Evolutionary conservation across 495 filamentous ascomycete genomes (phyloP).

Genomic region (Monascus purpureus): DNA sequence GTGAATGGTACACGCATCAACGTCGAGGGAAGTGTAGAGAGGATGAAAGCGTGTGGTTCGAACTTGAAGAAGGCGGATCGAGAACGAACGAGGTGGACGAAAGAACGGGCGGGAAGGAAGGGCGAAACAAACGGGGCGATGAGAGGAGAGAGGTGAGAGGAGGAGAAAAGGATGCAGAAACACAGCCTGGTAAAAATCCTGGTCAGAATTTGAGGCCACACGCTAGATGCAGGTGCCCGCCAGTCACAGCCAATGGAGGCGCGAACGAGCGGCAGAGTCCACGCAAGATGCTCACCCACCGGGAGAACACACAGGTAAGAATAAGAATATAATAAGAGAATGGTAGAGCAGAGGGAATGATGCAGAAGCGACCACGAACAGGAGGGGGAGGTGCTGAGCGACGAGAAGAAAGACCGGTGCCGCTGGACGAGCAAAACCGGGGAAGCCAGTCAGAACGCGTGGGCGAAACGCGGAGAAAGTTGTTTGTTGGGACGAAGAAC

Average conservation of each 20-base stretch:
- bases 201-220: conserved; percentile 11
- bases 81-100: neutral
- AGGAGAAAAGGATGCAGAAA: conserved; percentile 13
- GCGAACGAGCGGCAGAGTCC: too few relatives aligned
- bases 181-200: too few relatives aligned
- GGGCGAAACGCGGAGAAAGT: too few relatives aligned
- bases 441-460: too few relatives aligned
- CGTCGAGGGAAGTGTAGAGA: too few relatives aligned
- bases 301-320: neutral
- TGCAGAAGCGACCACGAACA: neutral
- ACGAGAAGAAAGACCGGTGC: neutral
- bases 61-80: neutral
- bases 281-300: too few relatives aligned
- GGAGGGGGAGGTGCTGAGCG: neutral
- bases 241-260: too few relatives aligned
- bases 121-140: neutral
- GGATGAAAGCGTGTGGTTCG: too few relatives aligned
- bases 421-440: too few relatives aligned
- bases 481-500: neutral
- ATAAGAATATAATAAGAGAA: neutral
- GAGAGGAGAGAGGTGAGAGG: conserved; percentile 16
- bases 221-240: conserved; percentile 22
- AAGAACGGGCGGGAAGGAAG: neutral
- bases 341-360: neutral
- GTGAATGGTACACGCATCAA: too few relatives aligned